phyloP scores from a whole-genome alignment of 306 rosid species.

The Bauhinia variegata region DNA sequence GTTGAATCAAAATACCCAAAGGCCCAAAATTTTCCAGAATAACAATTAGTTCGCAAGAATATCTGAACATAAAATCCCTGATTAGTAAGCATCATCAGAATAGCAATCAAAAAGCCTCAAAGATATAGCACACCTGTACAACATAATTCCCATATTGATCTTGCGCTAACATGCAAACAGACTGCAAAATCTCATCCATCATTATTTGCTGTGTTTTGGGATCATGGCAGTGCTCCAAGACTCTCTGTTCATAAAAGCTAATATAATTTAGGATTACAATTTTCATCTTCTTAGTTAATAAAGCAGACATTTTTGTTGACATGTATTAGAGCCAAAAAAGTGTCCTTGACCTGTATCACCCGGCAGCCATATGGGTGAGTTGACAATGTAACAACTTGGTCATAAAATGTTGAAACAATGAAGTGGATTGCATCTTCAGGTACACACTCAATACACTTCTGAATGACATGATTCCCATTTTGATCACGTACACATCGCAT shows the following conservation, averaged over 20 bases:
- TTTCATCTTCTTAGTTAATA: constrained; percentile 10
- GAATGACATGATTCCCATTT: constrained; percentile 95
- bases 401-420: constrained; percentile 84
- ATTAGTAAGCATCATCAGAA: not conserved
- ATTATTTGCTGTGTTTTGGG: constrained; percentile 78
- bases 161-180: constrained; percentile 93
- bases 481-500: constrained; percentile 99
- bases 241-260: constrained; percentile 62
- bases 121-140: constrained; percentile 75
- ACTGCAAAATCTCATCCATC: constrained; percentile 94
- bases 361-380: constrained; percentile 98
- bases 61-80: constrained; percentile 29
- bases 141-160: constrained; percentile 97
- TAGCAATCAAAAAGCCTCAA: constrained; percentile 12
- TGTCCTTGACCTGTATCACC: constrained; percentile 79
- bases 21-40: not conserved
- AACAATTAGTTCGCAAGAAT: not conserved
- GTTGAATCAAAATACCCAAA: constrained; percentile 1
- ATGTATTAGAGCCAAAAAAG: constrained; percentile 6
- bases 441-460: constrained; percentile 95
- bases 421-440: constrained; percentile 82
- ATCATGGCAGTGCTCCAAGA: constrained; percentile 87
- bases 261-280: constrained; percentile 28
- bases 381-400: constrained; percentile 86
- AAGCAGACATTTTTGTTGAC: constrained; percentile 14